These are phyloP conservation scores for Osmanthus fragrans DNA, from an alignment of 257 asterid species.

Conservation along the genomic window DNA sequence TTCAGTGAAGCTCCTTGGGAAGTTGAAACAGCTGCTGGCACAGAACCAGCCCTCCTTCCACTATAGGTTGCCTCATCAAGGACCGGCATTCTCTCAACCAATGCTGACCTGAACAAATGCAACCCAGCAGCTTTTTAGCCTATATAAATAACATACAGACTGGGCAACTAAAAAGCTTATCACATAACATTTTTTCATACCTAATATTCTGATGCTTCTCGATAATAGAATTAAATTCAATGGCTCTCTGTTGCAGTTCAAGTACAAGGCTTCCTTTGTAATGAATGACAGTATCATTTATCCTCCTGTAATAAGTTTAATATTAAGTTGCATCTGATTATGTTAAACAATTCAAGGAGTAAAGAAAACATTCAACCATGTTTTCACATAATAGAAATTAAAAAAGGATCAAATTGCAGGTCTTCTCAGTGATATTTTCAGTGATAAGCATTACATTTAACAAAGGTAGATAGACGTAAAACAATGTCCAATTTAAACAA, in stretches of 20 bases:
- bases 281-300: conserved; percentile 38
- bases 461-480: background rate
- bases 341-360: background rate
- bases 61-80: conserved; percentile 90
- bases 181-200: conserved; percentile 24
- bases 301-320: conserved; percentile 41
- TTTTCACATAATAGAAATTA: conserved; percentile 8
- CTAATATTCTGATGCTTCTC: conserved; percentile 51
- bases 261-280: conserved; percentile 54
- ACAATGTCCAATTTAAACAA: background rate
- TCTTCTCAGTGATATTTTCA: background rate
- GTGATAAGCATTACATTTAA: background rate
- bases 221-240: conserved; percentile 49
- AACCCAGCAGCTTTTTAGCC: conserved; percentile 22
- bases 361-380: background rate
- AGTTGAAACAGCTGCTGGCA: conserved; percentile 72
- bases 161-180: conserved; percentile 12
- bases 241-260: conserved; percentile 63
- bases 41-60: conserved; percentile 82
- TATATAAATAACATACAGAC: background rate
- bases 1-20: conserved; percentile 70
- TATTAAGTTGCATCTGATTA: conserved; percentile 9
- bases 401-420: background rate
- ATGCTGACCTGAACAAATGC: conserved; percentile 58
- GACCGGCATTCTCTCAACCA: conserved; percentile 96